A percentile compares a stretch with the other conserved stretches of the same genome.
These are phyloP conservation scores for Amanita exitialis DNA, from an alignment of 768 basidiomycete species.

Conservation along the genomic window DNA sequence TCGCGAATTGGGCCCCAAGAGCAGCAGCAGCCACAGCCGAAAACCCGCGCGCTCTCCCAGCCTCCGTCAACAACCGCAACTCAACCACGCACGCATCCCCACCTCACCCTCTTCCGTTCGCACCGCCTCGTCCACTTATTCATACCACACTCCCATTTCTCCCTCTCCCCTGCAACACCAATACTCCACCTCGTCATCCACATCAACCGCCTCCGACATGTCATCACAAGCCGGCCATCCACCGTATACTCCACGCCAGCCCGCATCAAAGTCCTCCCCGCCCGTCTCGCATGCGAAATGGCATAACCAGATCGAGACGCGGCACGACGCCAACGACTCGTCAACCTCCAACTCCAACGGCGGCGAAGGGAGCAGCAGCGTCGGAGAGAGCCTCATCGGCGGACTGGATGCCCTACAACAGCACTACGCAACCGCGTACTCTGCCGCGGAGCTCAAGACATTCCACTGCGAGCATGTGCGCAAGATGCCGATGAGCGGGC, in stretches of 20 bases:
- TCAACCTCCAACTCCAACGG: neutral
- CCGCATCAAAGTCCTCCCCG: slow-evolving; percentile 3
- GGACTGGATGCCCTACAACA: slow-evolving; percentile 39
- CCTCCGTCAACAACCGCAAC: slow-evolving; percentile 7
- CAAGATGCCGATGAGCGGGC: slow-evolving; percentile 84
- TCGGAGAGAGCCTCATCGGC: slow-evolving; percentile 6
- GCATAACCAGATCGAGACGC: slow-evolving; percentile 7
- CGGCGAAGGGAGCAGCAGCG: slow-evolving; percentile 7
- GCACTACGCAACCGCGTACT: slow-evolving; percentile 69
- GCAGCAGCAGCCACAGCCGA: neutral
- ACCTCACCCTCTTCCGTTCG: slow-evolving; percentile 43
- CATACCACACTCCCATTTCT: slow-evolving; percentile 45
- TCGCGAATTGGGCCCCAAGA: slow-evolving; percentile 7
- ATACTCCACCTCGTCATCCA: slow-evolving; percentile 26
- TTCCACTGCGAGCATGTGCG: slow-evolving; percentile 96
- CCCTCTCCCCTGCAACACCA: slow-evolving; percentile 62
- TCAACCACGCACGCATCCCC: slow-evolving; percentile 25
- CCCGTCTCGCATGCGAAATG: neutral
- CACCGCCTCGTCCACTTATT: slow-evolving; percentile 40
- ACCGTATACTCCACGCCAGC: slow-evolving; percentile 5
- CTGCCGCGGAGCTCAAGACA: slow-evolving; percentile 62
- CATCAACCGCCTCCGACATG: slow-evolving; percentile 18
- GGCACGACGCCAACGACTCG: neutral
- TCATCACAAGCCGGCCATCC: slow-evolving; percentile 22
- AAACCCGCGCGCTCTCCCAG: slow-evolving; percentile 1